Base-by-base conservation (phyloP, 345 rosid species). In the Moringa oleifera region DNA sequence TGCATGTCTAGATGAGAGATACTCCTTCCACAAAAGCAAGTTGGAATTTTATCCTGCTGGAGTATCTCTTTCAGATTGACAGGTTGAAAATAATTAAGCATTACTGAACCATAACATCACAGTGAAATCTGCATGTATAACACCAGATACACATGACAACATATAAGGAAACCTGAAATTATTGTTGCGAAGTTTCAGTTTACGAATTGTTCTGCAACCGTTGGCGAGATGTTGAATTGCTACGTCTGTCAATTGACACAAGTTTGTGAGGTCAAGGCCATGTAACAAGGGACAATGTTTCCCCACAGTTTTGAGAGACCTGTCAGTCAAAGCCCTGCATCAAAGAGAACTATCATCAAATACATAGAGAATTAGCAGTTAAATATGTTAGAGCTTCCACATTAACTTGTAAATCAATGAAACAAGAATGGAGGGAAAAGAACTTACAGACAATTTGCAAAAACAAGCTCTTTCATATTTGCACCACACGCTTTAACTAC, bases 301-400 rank as follows among this genome's bases (percentile, higher is more conserved):
- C 57, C 80, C 83, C 55, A 82, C 60, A 22, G 12, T 20, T 74
- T 63, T 59, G 20, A 79, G 41, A 58, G 76, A 67, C 10, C 15
- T 19, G 64, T 79, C 85, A 58, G 78, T 84, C 75, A 81, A 56
- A 12, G 66, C 50, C 52, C 90, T 84, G 78, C 71, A 70, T 24
- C 69, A 51, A 76, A 23, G n/a, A n/a, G n/a, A n/a, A n/a, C n/a
- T n/a, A n/a, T n/a, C n/a, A n/a, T 36, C 52, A 65, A 47, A 62
- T 57, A 49, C 10, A 61, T 21, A 1, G 47, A 10, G 24, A 55
- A 51, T 13, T 5, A 18, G n/a, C 22, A 7, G 22, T 16, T 23
- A 20, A 31, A 51, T 21, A 25, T 23, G 11, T 23, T 18, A 33
- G 7, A 60, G 19, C 53, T 25, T 33, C 31, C 18, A 16, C 23